These are phyloP conservation scores for Kingdonia uniflora DNA, from an alignment of 164 flowering plant species.

Conservation along the genomic window DNA sequence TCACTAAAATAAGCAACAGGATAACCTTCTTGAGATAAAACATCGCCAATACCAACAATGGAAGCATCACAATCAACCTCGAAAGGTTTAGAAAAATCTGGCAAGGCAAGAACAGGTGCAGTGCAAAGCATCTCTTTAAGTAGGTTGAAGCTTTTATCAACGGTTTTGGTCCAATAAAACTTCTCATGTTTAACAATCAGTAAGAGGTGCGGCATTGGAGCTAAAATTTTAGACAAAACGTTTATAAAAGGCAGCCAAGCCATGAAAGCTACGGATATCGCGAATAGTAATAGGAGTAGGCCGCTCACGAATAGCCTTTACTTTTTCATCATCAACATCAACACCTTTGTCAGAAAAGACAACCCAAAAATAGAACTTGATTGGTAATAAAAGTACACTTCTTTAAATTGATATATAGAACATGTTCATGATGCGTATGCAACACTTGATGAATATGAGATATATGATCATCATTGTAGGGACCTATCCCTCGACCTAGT, in stretches of 20 bases:
- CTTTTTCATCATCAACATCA: background rate
- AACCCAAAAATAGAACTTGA: too few relatives aligned
- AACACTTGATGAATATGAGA: background rate
- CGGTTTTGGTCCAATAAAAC: background rate
- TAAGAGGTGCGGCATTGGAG: background rate
- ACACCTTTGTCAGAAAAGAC: background rate
- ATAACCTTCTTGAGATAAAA: background rate
- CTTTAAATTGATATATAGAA: too few relatives aligned
- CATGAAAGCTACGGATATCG: too few relatives aligned
- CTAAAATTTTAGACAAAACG: too few relatives aligned
- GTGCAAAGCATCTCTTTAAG: background rate
- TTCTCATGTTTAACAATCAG: background rate
- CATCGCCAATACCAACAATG: background rate
- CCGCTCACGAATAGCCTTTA: too few relatives aligned
- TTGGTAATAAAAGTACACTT: background rate
- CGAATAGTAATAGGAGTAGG: too few relatives aligned
- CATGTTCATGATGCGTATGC: background rate
- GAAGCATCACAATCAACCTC: too few relatives aligned
- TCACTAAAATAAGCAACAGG: too few relatives aligned
- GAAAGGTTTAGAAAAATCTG: too few relatives aligned
- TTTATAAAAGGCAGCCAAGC: too few relatives aligned
- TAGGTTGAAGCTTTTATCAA: too few relatives aligned
- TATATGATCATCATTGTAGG: slow-evolving; percentile 3
- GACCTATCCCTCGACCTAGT: too few relatives aligned
- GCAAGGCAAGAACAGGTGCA: background rate